These are phyloP conservation scores for Leucocoprinus birnbaumii DNA, from an alignment of 768 basidiomycete genomes.

Conservation along the genomic window DNA sequence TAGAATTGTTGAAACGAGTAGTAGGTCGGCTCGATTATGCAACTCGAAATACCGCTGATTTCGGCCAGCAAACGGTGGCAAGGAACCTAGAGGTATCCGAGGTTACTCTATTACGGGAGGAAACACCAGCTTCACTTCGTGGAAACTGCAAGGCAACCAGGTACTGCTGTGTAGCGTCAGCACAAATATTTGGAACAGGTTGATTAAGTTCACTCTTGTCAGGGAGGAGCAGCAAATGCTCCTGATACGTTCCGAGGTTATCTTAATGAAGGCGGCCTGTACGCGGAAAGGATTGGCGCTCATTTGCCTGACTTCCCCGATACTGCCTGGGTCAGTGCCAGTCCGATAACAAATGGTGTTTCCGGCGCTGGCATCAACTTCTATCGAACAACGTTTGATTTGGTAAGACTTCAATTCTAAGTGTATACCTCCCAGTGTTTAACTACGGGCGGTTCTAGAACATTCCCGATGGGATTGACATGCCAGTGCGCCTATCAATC, in stretches of 20 bases:
- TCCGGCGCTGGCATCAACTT: constrained; percentile 73
- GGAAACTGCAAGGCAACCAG: constrained; percentile 76
- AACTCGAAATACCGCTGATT: neutral
- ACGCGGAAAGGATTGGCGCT: constrained; percentile 70
- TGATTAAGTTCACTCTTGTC: constrained; percentile 27
- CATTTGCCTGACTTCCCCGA: constrained; percentile 75
- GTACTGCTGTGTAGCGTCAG: constrained; percentile 55
- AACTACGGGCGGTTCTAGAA: constrained; percentile 19
- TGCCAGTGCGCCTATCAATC: constrained; percentile 43
- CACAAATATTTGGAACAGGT: constrained; percentile 32
- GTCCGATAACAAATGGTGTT: constrained; percentile 52
- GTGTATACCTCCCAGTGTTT: neutral
- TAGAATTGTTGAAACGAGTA: constrained; percentile 46
- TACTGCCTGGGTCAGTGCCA: constrained; percentile 44
- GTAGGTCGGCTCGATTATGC: constrained; percentile 23
- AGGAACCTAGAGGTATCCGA: constrained; percentile 75
- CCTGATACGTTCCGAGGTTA: constrained; percentile 61
- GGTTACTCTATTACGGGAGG: constrained; percentile 71
- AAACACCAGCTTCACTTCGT: constrained; percentile 51
- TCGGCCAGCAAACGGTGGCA: constrained; percentile 43
- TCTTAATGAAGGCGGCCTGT: constrained; percentile 72
- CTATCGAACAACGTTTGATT: constrained; percentile 68
- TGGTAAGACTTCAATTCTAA: constrained; percentile 26
- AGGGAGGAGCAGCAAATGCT: constrained; percentile 17
- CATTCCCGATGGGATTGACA: constrained; percentile 37